These are phyloP conservation scores for Pyronema omphalodes DNA, from an alignment of 495 filamentous ascomycete genomes.

Conservation along the genomic window DNA sequence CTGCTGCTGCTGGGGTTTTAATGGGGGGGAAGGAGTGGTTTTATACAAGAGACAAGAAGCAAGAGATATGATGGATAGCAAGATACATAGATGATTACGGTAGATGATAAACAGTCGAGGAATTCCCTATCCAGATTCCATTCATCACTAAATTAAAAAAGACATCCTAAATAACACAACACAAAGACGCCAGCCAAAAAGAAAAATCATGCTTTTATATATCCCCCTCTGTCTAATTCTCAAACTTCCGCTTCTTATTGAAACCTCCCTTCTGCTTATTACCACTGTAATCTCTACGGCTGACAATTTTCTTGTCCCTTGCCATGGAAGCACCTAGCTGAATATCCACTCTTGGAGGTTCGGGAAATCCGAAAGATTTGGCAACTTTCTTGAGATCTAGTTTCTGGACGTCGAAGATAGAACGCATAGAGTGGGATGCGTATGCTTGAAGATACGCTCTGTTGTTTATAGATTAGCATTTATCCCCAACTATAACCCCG, in stretches of 20 bases:
- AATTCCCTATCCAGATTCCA: too few relatives aligned
- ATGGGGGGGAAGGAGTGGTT: too few relatives aligned
- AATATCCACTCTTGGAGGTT: constrained; percentile 83
- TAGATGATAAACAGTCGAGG: too few relatives aligned
- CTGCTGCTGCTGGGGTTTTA: too few relatives aligned
- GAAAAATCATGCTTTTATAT: not conserved
- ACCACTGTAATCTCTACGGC: constrained; percentile 58
- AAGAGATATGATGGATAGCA: not conserved
- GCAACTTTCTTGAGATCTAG: constrained; percentile 85
- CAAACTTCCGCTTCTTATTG: constrained; percentile 2
- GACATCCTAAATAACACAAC: not conserved
- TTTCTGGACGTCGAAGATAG: constrained; percentile 84
- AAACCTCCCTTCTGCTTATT: not conserved
- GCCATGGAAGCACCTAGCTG: constrained; percentile 71
- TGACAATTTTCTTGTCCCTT: constrained; percentile 64
- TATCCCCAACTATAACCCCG: too few relatives aligned
- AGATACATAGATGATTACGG: too few relatives aligned
- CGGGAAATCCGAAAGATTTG: constrained; percentile 77
- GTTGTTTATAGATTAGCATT: constrained; percentile 31
- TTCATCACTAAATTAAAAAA: too few relatives aligned
- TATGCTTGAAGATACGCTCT: constrained; percentile 87
- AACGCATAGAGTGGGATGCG: constrained; percentile 71
- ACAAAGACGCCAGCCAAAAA: not conserved
- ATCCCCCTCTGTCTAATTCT: not conserved
- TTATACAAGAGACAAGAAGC: not conserved